Percentiles rank a stretch among this genome's conserved stretches.
These are phyloP conservation scores for Solanum hybrid DNA, from an alignment of 305 asterid species.

Conservation along the genomic window DNA sequence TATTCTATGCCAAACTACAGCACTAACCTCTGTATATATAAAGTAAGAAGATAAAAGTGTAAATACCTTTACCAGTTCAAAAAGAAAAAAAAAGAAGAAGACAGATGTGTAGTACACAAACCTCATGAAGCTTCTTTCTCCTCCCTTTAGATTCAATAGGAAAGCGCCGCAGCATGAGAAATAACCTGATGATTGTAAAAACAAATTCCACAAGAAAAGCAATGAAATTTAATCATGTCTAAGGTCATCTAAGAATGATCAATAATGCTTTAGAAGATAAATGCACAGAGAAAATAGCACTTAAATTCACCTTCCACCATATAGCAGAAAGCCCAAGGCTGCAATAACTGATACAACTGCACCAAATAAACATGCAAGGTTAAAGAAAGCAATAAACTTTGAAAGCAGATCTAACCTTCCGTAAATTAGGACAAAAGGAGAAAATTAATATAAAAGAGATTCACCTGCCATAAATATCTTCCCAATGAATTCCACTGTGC, in stretches of 20 bases:
- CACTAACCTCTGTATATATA: background rate
- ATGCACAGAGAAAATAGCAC: background rate
- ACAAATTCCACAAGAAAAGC: background rate
- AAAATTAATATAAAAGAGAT: constrained; percentile 7
- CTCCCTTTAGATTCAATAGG: constrained; percentile 96
- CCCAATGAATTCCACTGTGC: constrained; percentile 57
- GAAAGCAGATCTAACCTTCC: background rate
- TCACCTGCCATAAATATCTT: constrained; percentile 91
- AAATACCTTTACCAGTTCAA: background rate
- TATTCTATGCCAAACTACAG: background rate
- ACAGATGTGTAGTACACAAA: constrained; percentile 11
- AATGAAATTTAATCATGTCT: constrained; percentile 2
- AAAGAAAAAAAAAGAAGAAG: background rate
- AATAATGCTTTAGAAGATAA: constrained; percentile 11
- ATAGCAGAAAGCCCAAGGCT: constrained; percentile 84
- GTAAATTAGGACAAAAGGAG: background rate
- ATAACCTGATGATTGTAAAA: constrained; percentile 48
- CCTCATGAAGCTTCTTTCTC: constrained; percentile 94
- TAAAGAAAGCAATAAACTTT: background rate
- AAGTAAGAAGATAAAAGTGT: background rate
- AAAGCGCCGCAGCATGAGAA: constrained; percentile 81
- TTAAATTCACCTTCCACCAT: constrained; percentile 81
- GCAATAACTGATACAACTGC: constrained; percentile 86
- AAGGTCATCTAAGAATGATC: background rate
- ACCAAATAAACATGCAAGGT: constrained; percentile 17